Conservation (phyloP, 805 yeast species). For the Suhomyces pyralidae region DNA sequence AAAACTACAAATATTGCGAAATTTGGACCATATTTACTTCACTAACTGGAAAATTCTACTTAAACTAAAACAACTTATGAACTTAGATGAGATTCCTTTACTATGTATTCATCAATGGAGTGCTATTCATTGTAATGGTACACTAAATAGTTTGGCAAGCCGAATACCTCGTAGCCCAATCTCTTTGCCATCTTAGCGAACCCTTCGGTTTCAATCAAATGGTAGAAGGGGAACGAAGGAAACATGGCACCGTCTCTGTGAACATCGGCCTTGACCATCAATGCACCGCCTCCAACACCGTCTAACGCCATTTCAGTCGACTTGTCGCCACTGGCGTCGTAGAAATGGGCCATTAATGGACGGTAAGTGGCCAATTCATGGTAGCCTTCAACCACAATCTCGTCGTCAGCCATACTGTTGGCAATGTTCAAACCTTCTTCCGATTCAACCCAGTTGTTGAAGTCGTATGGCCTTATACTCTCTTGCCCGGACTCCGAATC, state of each 20-base stretch:
- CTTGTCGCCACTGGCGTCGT: conserved; percentile 60
- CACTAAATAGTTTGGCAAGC: conserved; percentile 91
- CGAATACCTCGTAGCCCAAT: conserved; percentile 85
- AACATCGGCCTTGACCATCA: conserved; percentile 93
- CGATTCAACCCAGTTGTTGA: conserved; percentile 90
- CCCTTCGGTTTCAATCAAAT: conserved; percentile 96
- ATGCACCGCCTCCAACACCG: conserved; percentile 98
- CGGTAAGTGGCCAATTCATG: conserved; percentile 90
- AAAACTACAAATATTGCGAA: no score
- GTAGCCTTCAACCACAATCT: conserved; percentile 93
- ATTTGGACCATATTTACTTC: no score
- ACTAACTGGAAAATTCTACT: no score
- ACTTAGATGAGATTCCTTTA: no score
- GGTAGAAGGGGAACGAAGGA: conserved; percentile 97
- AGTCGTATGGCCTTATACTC: conserved; percentile 85
- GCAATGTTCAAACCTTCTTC: conserved; percentile 81
- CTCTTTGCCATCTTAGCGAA: conserved; percentile 98
- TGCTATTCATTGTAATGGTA: conserved; percentile 79
- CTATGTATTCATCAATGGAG: neutral
- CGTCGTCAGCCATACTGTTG: conserved; percentile 71
- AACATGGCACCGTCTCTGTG: conserved; percentile 99
- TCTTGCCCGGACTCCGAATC: conserved; percentile 55
- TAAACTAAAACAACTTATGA: no score
- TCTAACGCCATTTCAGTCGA: conserved; percentile 79
- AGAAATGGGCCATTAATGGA: conserved; percentile 88